Base-by-base conservation (phyloP, 2,329 filamentous ascomycete genomes). In the Aspergillaceae sp. region DNA sequence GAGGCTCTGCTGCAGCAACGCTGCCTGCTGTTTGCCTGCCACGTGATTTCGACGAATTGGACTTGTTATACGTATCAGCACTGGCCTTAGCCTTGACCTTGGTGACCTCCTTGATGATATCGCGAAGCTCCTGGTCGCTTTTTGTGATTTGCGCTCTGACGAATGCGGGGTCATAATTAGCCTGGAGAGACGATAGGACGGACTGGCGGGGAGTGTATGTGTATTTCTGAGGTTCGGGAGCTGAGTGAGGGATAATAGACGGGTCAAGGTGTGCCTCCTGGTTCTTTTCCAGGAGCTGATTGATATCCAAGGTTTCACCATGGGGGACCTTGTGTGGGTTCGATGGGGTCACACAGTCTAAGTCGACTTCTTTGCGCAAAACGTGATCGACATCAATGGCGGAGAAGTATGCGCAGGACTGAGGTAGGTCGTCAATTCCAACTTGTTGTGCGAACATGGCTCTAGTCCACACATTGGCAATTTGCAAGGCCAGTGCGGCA, bases 391-490 rank as follows among this genome's bases (percentile, higher is more conserved):
- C 87, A 61, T 98, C 92, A 4, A 98, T 82, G 3, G 92, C 91
- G 1, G 87, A 94, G 69, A 98, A 98, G 68, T 89, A 98, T 6
- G 92, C 92, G 59, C 90, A 96, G 0, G 86, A 83, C 61, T 97
- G 92, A 0, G 94, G 92, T 7, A 98, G 77, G 60, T 98, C 92
- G 53, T 94, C 76, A 58, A 98, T 98, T 49, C 92, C 92, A 60
- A 96, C 87, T 68, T 98, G 92, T 67, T 98, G 89, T 0, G 86
- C 81, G 65, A 98, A 98, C 86, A 98, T 96, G 52, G 90, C 90
- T 43, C 92, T 79, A 0, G 94, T 98, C 92, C 92, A 98, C 19
- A 98, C 67, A 61, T 98, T 98, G 48, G 90, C 83, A 5, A 98
- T 78, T 65, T 98, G 92, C 8, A 98, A 74, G 1, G 94, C 92